phyloP scores from a whole-genome alignment of 345 rosid species.

The Camelina laxa region DNA sequence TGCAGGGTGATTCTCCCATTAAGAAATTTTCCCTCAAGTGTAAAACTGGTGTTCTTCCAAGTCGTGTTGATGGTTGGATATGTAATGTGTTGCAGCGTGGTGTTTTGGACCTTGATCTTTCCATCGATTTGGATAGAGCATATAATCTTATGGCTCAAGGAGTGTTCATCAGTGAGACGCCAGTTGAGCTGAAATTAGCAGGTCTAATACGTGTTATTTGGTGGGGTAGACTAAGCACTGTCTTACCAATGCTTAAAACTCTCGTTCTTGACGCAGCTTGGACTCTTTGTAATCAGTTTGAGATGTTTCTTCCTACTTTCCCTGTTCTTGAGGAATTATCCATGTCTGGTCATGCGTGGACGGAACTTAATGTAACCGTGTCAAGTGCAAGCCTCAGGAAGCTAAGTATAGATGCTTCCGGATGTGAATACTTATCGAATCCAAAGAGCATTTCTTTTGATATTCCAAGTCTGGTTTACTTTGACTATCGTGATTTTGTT shows the following conservation, averaged over 20 bases:
- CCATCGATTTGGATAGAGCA: too few relatives aligned
- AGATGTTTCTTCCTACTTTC: not conserved
- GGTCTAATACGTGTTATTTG: not conserved
- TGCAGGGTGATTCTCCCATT: too few relatives aligned
- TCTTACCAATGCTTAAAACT: not conserved
- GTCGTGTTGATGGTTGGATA: too few relatives aligned
- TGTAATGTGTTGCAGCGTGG: too few relatives aligned
- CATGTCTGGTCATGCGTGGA: not conserved
- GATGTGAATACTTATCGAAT: not conserved
- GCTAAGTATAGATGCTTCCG: not conserved
- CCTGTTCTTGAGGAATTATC: not conserved
- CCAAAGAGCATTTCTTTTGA: slow-evolving; percentile 9
- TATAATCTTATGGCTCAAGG: too few relatives aligned
- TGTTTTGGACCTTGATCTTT: too few relatives aligned
- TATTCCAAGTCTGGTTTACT: not conserved
- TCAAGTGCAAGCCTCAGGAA: slow-evolving; percentile 12
- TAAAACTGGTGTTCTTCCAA: too few relatives aligned
- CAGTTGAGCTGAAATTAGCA: not conserved
- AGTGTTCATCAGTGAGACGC: not conserved
- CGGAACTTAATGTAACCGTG: not conserved
- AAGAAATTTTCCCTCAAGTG: too few relatives aligned
- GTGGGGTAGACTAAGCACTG: not conserved
- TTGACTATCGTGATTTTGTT: not conserved
- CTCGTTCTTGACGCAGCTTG: not conserved
- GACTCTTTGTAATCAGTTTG: not conserved